A percentile compares a stretch with the other conserved stretches of the same genome.
Evolutionary conservation across 208 protist species (phyloP).

Genomic region (Jaenimonas drosophilae): DNA sequence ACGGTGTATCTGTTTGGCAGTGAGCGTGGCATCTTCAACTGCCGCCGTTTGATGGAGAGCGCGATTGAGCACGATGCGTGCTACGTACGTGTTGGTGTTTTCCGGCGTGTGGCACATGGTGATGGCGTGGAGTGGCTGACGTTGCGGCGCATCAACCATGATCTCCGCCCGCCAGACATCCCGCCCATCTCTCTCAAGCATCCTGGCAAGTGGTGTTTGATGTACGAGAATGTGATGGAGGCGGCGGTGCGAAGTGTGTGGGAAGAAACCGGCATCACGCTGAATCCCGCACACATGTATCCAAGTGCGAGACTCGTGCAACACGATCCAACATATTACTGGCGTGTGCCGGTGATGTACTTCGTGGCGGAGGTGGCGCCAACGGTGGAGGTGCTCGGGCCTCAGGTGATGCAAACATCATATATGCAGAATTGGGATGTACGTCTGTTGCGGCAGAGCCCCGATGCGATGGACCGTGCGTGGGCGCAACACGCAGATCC

Average conservation of each 20-base stretch:
- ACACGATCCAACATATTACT: conserved; percentile 63
- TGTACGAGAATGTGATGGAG: conserved; percentile 87
- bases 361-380: conserved; percentile 82
- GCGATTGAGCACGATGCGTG: conserved; percentile 64
- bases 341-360: conserved; percentile 84
- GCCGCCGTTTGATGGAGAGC: conserved; percentile 78
- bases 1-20: conserved; percentile 86
- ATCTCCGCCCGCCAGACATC: conserved; percentile 81
- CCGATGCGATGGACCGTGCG: conserved; percentile 81
- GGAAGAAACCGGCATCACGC: conserved; percentile 87
- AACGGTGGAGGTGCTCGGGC: conserved; percentile 65
- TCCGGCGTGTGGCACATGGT: conserved; percentile 33
- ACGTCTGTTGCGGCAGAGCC: conserved; percentile 69
- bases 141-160: conserved; percentile 86
- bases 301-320: conserved; percentile 55
- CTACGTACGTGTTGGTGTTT: conserved; percentile 82
- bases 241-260: conserved; percentile 79
- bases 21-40: conserved; percentile 81
- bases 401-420: conserved; percentile 51
- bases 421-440: conserved; percentile 84
- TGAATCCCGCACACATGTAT: conserved; percentile 46
- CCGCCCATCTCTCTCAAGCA: conserved; percentile 86
- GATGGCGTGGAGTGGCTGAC: conserved; percentile 75
- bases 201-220: conserved; percentile 84
- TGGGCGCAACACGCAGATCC: conserved; percentile 78